These are phyloP conservation scores for Clavariopsis aquatica DNA, from an alignment of 495 filamentous ascomycete species.

Conservation along the genomic window DNA sequence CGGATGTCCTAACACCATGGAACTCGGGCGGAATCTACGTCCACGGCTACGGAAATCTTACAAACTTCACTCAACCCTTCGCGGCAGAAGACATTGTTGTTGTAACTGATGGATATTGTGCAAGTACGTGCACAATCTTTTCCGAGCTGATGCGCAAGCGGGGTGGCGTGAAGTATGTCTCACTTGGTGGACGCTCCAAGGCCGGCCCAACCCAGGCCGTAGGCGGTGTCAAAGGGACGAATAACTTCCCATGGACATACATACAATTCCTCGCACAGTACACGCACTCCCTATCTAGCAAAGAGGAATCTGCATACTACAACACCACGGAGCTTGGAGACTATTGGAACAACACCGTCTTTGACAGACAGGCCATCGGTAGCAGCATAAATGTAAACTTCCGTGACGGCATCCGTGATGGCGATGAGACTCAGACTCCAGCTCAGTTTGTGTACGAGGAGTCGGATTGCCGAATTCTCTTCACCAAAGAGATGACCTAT, in stretches of 20 bases:
- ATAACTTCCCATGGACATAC: slow-evolving; percentile 23
- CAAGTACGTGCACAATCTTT: slow-evolving; percentile 65
- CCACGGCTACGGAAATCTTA: slow-evolving; percentile 46
- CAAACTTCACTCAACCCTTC: slow-evolving; percentile 43
- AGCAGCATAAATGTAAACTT: slow-evolving; percentile 35
- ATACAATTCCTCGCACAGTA: slow-evolving; percentile 28
- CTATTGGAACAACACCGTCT: slow-evolving; percentile 27
- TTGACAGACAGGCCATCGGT: slow-evolving; percentile 22
- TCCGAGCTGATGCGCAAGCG: slow-evolving; percentile 57
- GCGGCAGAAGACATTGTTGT: slow-evolving; percentile 42
- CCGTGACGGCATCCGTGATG: slow-evolving; percentile 41
- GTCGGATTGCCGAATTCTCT: slow-evolving; percentile 43
- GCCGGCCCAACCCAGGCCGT: slow-evolving; percentile 61
- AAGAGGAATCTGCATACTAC: slow-evolving; percentile 16
- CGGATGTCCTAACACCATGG: slow-evolving; percentile 32
- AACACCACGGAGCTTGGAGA: slow-evolving; percentile 26
- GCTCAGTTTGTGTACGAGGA: slow-evolving; percentile 45
- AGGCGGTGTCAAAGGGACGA: slow-evolving; percentile 59
- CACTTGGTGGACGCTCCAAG: slow-evolving; percentile 61
- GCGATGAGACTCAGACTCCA: slow-evolving; percentile 38
- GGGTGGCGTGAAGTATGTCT: slow-evolving; percentile 60
- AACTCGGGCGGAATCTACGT: slow-evolving; percentile 39
- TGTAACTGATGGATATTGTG: slow-evolving; percentile 61
- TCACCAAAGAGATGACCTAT: slow-evolving; percentile 41
- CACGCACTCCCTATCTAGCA: neutral